Base-by-base conservation (phyloP, 106 monocot genomes). In the Dioscorea zingiberensis region DNA sequence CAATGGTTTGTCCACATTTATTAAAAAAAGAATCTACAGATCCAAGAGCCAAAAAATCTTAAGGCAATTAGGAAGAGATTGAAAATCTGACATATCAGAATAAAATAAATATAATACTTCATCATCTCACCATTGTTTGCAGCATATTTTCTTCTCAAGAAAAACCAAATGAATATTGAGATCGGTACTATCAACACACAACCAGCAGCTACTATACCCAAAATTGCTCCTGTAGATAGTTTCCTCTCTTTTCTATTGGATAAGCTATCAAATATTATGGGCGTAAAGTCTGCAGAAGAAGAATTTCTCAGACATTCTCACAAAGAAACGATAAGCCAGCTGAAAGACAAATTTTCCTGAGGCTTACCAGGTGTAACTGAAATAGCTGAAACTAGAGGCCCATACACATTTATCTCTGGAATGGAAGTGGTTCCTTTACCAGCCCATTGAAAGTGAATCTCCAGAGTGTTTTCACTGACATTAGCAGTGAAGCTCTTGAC, bases 351-450 rank as follows among this genome's bases (percentile, higher is more conserved):
- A 14, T 1, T 38, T 38, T 13, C 25, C 1, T 0, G 14, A 44
- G 15, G 55, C 81, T 59, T 66, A 85, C 86, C 79, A 53, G 86
- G 82, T 66, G 59, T 86, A 1, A 86, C 79, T 60, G 85, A 75
- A 70, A 86, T 86, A 54, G 85, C 85, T 29, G 85, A 86, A 61
- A 86, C 70, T 27, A 87, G 73, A 44, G 86, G 86, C 14, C 86
- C 86, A 54, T 69, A 79, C 55, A 70, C 63, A 26, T 69, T 64
- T 55, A 47, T 65, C 12, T 21, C 16, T 7, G 79, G 79, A 60
- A 79, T 47, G 25, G 58, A 21, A 24, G 18, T 54, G 23, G 78
- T 73, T 3, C 78, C 78, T 58, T 61, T 78, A 24, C 78, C 77
- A 66, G 63, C 63, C 78, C 78, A 78, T 15, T 73, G 58, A 27